Base-by-base conservation (phyloP, 2,329 filamentous ascomycete genomes). In the Aaosphaeria arxii region DNA sequence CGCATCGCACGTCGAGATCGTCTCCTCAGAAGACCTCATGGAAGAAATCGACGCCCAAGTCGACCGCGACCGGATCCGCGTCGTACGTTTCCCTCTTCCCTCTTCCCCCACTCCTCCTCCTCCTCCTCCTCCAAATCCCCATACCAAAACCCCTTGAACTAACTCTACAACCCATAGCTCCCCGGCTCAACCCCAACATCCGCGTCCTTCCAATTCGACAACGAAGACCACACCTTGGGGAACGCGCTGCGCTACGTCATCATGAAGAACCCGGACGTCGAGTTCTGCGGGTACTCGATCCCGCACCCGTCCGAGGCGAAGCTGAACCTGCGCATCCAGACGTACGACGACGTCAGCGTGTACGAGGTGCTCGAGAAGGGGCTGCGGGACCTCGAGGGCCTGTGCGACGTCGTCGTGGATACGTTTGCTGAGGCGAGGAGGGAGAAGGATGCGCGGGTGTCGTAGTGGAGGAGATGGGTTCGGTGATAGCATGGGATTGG, bases 311-410 rank as follows among this genome's bases (percentile, higher is more conserved):
- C 91, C 36, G 94, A 99, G 73, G 77, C 86, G 38, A 94, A 95
- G 74, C 96, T 99, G 92, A 96, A 97, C 66, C 77, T 99, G 53
- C 84, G 94, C 63, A 97, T 99, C 54, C 94, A 99, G 73, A 99
- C 92, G 57, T 97, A 94, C 64, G 89, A 90, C 59, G 84, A 84
- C 40, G 89, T 85, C 5, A 89, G 83, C 17, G 92, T 91, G 2
- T 85, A 89, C 33, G 86, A 92, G 57, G 94, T 91, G 1, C 76
- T 99, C 33, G 86, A 94, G 61, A 97, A 97, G 74, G 94, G 92
- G 0, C 78, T 99, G 33, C 80, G 84, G 53, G 92, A 97, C 64
- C 75, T 99, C 49, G 88, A 94, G 73, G 89, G 94, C 49, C 81
- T 97, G 40, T 97, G 92, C 69, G 92, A 97, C 71, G 88, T 95